Base-by-base conservation (phyloP, 768 basidiomycete genomes). In the Kwoniella sp. region DNA sequence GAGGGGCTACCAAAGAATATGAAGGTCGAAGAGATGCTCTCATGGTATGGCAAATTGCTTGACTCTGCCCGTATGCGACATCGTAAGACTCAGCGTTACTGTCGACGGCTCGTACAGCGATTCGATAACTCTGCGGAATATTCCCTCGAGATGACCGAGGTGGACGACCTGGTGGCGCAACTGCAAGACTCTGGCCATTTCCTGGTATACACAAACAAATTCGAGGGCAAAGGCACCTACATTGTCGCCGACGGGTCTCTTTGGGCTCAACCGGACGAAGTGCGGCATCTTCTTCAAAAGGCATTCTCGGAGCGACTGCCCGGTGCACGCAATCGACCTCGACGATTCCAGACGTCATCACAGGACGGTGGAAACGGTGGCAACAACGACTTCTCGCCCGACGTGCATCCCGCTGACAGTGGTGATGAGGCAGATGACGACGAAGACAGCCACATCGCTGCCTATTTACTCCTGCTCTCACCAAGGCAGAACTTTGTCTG, bases 11-110 rank as follows among this genome's bases (percentile, higher is more conserved):
- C 53, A 25, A 68, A 74, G 34, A 28, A 57, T 53, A 92, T 94
- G 90, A 86, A 87, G 28, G 87, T 88, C 45, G 88, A 90, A 65
- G 90, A 96, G 79, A 88, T 89, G 76, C 85, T 90, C 61, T 84
- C 84, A 56, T 97, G 95, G 93, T 97, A 93, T 75, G 85, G 86
- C 41, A 97, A 96, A 81, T 89, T 98, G 65, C 84, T 98, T 23
- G 95, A 97, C 65, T 91, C 90, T 63, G 94, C 96, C 56, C 87
- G 90, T 59, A 83, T 95, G 66, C 86, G 96, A 52, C 93, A 95
- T 79, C 86, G 96, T 55, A 98, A 98, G 79, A 84, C 98, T 15
- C 92, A 93, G 73, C 90, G 95, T 2, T 94, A 96, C 80, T 72
- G 83, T 64, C 57, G 51, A 29, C 73, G 79, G 15, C 75, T 83